A percentile compares a stretch with the other conserved stretches of the same genome.
These are phyloP conservation scores for Xeromyces bisporus DNA, from an alignment of 495 filamentous ascomycete genomes.

Conservation along the genomic window DNA sequence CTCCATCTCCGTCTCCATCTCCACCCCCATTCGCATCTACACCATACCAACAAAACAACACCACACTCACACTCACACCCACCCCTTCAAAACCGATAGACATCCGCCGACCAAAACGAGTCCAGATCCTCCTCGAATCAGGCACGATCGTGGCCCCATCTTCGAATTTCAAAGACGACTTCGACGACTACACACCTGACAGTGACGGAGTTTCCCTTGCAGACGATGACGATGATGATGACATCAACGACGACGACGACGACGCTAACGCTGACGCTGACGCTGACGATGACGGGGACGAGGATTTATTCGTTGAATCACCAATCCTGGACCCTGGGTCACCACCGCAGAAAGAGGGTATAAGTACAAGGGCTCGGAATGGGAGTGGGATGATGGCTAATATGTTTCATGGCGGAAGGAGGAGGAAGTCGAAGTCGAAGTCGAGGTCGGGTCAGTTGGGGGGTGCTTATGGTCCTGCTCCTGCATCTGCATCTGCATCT, in stretches of 20 bases:
- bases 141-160: not conserved
- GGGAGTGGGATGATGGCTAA: not conserved
- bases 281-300: too few species aligned
- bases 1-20: too few species aligned
- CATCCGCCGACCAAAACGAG: constrained; percentile 1
- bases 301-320: not conserved
- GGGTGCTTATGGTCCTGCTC: too few species aligned
- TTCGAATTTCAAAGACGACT: not conserved
- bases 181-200: too few species aligned
- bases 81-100: not conserved
- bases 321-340: not conserved
- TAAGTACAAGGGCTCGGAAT: too few species aligned
- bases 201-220: too few species aligned
- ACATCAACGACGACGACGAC: too few species aligned
- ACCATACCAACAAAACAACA: not conserved
- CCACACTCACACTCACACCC: not conserved
- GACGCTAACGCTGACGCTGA: not conserved
- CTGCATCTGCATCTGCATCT: not conserved
- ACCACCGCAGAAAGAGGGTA: not conserved
- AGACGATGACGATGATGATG: not conserved
- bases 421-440: not conserved
- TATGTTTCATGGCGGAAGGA: too few species aligned
- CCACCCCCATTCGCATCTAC: not conserved
- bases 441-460: not conserved
- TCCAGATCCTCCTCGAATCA: not conserved